Conservation (phyloP, 2,329 filamentous ascomycete genomes). For the Colletotrichum kahawae region DNA sequence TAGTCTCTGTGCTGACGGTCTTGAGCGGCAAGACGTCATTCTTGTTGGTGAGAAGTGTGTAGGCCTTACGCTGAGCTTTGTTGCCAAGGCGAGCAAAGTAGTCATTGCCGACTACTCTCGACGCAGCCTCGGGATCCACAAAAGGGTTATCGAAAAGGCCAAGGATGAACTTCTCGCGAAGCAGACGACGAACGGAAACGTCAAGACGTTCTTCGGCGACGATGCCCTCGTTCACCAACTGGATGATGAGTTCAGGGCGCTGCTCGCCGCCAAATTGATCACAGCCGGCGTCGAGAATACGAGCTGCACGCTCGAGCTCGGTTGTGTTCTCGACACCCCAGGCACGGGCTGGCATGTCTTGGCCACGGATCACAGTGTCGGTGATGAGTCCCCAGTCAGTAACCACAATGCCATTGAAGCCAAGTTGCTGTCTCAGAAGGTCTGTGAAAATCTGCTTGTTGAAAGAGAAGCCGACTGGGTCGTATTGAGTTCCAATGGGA, state of each 20-base stretch:
- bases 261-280: conserved; percentile 59
- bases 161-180: conserved; percentile 55
- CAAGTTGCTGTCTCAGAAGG: conserved; percentile 50
- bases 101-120: conserved; percentile 45
- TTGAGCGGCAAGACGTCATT: conserved; percentile 26
- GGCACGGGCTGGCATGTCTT: conserved; percentile 51
- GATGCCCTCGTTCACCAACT: conserved; percentile 46
- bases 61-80: conserved; percentile 31
- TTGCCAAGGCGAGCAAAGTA: conserved; percentile 37
- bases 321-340: conserved; percentile 55
- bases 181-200: conserved; percentile 47
- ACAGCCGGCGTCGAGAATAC: conserved; percentile 53
- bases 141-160: conserved; percentile 58
- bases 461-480: conserved; percentile 54
- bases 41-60: conserved; percentile 32
- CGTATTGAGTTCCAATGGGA: conserved; percentile 50
- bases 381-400: conserved; percentile 60
- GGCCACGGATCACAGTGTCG: conserved; percentile 43
- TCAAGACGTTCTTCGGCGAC: conserved; percentile 49
- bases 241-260: conserved; percentile 51
- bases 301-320: conserved; percentile 44
- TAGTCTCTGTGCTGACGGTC: not conserved
- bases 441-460: conserved; percentile 56
- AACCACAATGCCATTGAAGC: conserved; percentile 56
- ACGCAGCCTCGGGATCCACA: conserved; percentile 48